Base-by-base conservation (phyloP, 805 yeast genomes). In the Candida fluviatilis region DNA sequence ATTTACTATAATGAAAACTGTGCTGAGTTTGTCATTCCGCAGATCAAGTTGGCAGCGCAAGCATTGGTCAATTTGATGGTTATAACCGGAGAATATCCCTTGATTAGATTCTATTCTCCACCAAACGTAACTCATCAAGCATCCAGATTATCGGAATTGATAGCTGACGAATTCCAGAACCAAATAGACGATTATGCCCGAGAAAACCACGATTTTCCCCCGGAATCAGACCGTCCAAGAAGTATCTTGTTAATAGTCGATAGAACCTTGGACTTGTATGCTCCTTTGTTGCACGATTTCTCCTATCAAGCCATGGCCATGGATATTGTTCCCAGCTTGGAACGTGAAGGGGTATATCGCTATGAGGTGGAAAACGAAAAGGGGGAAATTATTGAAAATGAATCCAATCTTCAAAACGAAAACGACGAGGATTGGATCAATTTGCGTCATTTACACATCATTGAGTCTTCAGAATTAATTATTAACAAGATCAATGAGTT, bases 221-320 rank as follows among this genome's bases (percentile, higher is more conserved):
- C 86, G 5, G 78, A 80, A 1, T 49, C 53, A 2, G 69, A 45
- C 24, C 75, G 85, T 48, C 86, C 87, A 15, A 71, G 93, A 44
- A 75, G 96, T 0, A 71, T 85, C 0, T 71, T 91, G 46, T 59
- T 93, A 24, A 77, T 93, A 14, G 69, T 85, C 2, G 99, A 93
- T 59, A 72, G 99, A 45, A 73, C 95, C 1, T 56, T 89, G 55
- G 99, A 95, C 57, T 66, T 84, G 35, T 76, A 77, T 50, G 84
- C 93, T 5, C 96, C 97, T 0, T 57, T 93, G 34, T 61, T 90
- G 38, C 98, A 93, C 58, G 96, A 88, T 56, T 87, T 90, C 60
- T 77, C 83, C 17, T 93, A 90, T 60, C 95, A 91, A 61, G 90
- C 97, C 4, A 81, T 90, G 85, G 84, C 90, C 14, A 82, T 83